phyloP scores from a whole-genome alignment of 2,329 filamentous ascomycete species.

The Colletotrichum sp. region DNA sequence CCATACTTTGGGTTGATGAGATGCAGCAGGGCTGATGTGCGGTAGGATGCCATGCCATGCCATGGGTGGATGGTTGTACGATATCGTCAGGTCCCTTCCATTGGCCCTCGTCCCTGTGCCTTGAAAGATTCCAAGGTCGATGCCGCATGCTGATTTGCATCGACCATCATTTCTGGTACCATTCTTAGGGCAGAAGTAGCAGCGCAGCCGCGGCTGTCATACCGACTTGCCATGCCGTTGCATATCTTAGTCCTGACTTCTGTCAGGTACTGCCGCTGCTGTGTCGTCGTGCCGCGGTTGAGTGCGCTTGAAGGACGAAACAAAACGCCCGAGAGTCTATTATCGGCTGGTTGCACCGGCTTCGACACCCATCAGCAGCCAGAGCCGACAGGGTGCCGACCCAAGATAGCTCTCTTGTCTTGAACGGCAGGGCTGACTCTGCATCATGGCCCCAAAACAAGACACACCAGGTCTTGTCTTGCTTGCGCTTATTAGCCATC shows the following conservation, averaged over 20 bases:
- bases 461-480: neutral
- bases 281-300: neutral
- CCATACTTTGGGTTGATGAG: conserved; percentile 21
- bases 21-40: conserved; percentile 23
- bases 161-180: neutral
- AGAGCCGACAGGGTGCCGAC: neutral
- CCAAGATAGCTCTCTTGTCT: conserved; percentile 19
- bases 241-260: neutral
- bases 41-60: conserved; percentile 13
- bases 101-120: neutral
- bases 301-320: conserved; percentile 9
- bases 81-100: neutral
- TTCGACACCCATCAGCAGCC: neutral
- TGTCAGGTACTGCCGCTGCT: conserved; percentile 13
- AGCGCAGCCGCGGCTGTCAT: conserved; percentile 8
- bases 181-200: neutral
- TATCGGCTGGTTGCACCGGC: conserved; percentile 17
- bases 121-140: neutral
- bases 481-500: neutral
- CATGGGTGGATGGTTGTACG: conserved; percentile 16
- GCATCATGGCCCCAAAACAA: conserved; percentile 3
- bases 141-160: conserved; percentile 6
- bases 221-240: neutral
- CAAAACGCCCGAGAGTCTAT: conserved; percentile 13
- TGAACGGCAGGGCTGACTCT: conserved; percentile 16